These are phyloP conservation scores for Rhizoclosmatium globosum DNA, from an alignment of 192 early-diverging fungal genomes.

Conservation along the genomic window DNA sequence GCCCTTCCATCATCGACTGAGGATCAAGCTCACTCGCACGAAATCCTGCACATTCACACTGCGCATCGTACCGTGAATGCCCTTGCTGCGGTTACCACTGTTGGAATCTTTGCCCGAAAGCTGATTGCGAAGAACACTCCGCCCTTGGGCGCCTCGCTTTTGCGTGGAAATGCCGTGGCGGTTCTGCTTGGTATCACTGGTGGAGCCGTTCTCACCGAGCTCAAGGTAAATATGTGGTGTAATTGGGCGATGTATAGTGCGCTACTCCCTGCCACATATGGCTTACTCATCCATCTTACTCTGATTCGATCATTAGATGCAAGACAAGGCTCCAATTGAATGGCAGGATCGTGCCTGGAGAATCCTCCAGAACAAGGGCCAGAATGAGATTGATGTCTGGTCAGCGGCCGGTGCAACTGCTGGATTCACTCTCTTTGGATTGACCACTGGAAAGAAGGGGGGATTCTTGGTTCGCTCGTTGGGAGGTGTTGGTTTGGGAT, in stretches of 20 bases:
- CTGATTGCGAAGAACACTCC: neutral
- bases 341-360: conserved; percentile 33
- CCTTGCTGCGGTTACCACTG: conserved; percentile 1
- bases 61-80: conserved; percentile 25
- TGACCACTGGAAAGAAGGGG: neutral
- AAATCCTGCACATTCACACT: conserved; percentile 12
- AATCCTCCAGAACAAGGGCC: conserved; percentile 21
- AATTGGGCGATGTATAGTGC: neutral
- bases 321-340: conserved; percentile 9
- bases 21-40: conserved; percentile 16
- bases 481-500: conserved; percentile 20
- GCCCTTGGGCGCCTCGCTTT: conserved; percentile 14
- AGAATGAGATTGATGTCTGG: conserved; percentile 23
- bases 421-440: conserved; percentile 5
- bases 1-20: neutral
- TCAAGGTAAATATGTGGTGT: neutral
- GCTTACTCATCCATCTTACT: neutral
- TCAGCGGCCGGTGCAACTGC: conserved; percentile 6
- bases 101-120: neutral
- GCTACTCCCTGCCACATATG: neutral
- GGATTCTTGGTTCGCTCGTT: conserved; percentile 5
- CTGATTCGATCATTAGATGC: conserved; percentile 6
- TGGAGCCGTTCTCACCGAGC: conserved; percentile 11
- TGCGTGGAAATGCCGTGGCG: conserved; percentile 32
- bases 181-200: conserved; percentile 18